Conservation (phyloP, 805 yeast species). For the Hanseniaspora meyeri region DNA sequence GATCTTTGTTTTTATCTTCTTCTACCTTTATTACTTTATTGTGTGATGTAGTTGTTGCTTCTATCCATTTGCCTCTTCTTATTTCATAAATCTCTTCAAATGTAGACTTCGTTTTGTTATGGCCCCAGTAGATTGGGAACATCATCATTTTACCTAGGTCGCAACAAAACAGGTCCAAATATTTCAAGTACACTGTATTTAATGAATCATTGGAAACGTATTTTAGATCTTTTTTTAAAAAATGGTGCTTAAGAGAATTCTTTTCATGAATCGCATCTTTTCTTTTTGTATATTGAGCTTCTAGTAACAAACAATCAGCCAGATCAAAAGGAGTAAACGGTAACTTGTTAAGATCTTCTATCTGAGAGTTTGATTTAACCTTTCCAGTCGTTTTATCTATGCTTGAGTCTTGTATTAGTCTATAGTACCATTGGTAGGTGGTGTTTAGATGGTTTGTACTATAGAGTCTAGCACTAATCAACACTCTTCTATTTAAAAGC, state of each 20-base stretch:
- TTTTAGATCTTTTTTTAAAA: background rate
- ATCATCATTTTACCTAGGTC: background rate
- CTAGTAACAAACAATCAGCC: background rate
- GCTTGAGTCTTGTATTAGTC: background rate
- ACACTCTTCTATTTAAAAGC: background rate
- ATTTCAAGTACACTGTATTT: background rate
- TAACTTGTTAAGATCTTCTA: background rate
- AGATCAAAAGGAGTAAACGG: background rate
- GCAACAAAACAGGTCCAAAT: conserved; percentile 1
- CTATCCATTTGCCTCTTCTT: conserved; percentile 11
- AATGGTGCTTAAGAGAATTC: background rate
- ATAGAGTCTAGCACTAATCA: background rate
- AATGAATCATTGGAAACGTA: background rate
- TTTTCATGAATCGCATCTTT: background rate
- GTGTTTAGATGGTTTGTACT: background rate
- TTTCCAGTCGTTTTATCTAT: background rate
- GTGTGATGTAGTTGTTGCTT: background rate
- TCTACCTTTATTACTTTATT: background rate
- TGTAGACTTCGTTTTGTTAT: background rate
- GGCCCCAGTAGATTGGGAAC: conserved; percentile 9
- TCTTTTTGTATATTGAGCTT: background rate
- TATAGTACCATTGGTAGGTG: conserved; percentile 5
- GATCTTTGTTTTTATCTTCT: background rate
- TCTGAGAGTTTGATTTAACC: background rate
- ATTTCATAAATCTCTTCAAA: conserved; percentile 11